Conservation (phyloP, 1,284 basidiomycete genomes). For the Sanghuangporus baumii region DNA sequence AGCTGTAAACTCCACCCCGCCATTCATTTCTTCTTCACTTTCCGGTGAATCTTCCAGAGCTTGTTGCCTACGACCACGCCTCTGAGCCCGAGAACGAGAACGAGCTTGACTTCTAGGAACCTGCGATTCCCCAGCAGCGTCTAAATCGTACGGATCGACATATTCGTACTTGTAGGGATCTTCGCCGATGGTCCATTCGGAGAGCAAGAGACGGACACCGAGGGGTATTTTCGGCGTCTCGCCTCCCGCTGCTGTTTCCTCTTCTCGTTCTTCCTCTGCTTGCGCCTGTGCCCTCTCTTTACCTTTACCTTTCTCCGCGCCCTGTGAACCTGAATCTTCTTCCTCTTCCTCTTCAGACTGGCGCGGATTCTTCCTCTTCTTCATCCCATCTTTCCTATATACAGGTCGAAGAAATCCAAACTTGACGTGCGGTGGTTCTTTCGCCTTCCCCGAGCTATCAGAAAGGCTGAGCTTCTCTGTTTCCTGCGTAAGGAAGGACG, state of each 20-base stretch:
- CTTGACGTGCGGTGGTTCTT: constrained; percentile 14
- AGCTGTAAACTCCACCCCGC: neutral
- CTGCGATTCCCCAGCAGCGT: constrained; percentile 21
- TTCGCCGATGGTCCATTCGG: constrained; percentile 57
- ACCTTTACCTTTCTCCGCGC: neutral
- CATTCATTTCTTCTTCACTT: neutral
- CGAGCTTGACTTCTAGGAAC: neutral
- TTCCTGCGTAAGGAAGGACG: constrained; percentile 6
- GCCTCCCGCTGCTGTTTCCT: constrained; percentile 16
- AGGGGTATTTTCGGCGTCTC: constrained; percentile 32
- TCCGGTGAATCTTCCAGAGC: neutral
- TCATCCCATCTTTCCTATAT: neutral
- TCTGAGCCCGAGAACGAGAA: neutral
- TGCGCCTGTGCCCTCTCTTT: neutral
- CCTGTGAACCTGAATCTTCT: neutral
- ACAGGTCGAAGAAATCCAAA: constrained; percentile 15
- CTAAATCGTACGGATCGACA: constrained; percentile 45
- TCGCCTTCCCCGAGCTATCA: neutral
- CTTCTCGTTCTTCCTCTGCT: neutral
- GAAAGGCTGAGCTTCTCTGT: constrained; percentile 6
- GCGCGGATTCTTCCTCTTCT: constrained; percentile 14
- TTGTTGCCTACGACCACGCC: neutral
- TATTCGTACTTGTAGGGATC: constrained; percentile 48
- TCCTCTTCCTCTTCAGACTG: constrained; percentile 14
- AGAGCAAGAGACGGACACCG: constrained; percentile 56